Base-by-base conservation (phyloP, 192 early-diverging fungal genomes). In the Backusella australiensis region DNA sequence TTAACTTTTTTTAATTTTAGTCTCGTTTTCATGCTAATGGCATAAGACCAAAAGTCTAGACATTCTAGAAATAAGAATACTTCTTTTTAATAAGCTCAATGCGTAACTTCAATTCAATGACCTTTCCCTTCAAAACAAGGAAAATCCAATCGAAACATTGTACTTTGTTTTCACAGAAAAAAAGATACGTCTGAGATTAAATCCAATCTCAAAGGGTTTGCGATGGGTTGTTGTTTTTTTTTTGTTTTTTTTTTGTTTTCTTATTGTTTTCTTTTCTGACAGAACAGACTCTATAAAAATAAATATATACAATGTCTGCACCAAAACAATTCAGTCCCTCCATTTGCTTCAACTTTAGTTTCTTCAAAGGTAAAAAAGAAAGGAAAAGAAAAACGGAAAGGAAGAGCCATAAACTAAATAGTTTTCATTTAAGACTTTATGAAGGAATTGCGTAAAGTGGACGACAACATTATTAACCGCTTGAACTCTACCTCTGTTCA, bases 381-480 rank as follows among this genome's bases (percentile, higher is more conserved):
- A 44, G 14, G 14, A 44, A 44, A 9, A 39, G 8, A 6, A 36
- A 39, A 39, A 69, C 19, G 19, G 8, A 69, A 36, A 5, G 4
- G 17, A 29, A 75, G 11, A 41, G 4, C 32, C 14, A 77, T 34
- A 34, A 6, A 26, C 38, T 7, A 23, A 23, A 21, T 75, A 76
- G 71, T 14, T 7, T 12, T 71, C 36, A 81, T 82, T 69, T 71
- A 85, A 87, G 90, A 91, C 38, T 82, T 86, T 2, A 85, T 94
- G 87, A 89, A 89, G 75, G 87, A 90, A 78, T 87, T 89, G 78
- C 90, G 93, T 69, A 85, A 86, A 72, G 83, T 93, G n/a, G 93
- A 94, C 76, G 92, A 94, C 81, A 94, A 92, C 80, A 93, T 94
- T 46, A 92, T 93, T 75, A 83, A 93, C 38, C 86, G 91, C 26